These are phyloP conservation scores for Leccinum huronense DNA, from an alignment of 1,284 basidiomycete genomes.

Conservation along the genomic window DNA sequence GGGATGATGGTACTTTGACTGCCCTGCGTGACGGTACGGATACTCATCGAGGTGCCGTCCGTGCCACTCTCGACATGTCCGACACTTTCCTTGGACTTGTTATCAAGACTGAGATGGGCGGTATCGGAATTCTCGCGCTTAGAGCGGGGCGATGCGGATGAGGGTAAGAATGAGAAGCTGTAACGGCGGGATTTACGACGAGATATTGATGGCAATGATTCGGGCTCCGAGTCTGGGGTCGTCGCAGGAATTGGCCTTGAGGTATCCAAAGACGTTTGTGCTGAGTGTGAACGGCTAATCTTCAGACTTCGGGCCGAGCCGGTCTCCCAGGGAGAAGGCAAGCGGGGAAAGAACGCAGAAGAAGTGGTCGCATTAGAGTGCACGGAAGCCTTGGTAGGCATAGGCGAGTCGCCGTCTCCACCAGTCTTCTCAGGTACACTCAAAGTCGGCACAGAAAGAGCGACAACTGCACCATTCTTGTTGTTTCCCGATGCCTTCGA, in stretches of 20 bases:
- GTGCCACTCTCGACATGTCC: conserved; percentile 15
- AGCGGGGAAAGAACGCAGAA: not conserved
- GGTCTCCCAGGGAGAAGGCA: not conserved
- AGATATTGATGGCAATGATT: not conserved
- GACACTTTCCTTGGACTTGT: not conserved
- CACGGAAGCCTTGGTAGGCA: not conserved
- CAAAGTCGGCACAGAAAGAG: not conserved
- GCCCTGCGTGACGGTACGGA: conserved; percentile 26
- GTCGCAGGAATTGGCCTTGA: not conserved
- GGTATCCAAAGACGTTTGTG: not conserved
- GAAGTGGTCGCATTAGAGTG: not conserved
- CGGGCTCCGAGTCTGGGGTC: not conserved
- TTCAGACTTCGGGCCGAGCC: not conserved
- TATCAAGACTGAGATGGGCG: not conserved
- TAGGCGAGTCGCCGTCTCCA: not conserved
- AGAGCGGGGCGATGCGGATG: conserved; percentile 20
- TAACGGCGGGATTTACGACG: conserved; percentile 21
- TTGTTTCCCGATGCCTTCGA: conserved; percentile 14
- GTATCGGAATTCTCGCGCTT: conserved; percentile 22
- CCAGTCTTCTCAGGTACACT: conserved; percentile 3
- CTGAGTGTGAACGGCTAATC: not conserved
- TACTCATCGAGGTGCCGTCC: conserved; percentile 27
- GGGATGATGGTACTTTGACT: conserved; percentile 28
- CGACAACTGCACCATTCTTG: conserved; percentile 3
- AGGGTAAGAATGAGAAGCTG: conserved; percentile 31